Evolutionary conservation across 169 alveolate species (phyloP), one percentile per base, ranked within the genome.

Genomic region (Blepharisma undulans): DNA sequence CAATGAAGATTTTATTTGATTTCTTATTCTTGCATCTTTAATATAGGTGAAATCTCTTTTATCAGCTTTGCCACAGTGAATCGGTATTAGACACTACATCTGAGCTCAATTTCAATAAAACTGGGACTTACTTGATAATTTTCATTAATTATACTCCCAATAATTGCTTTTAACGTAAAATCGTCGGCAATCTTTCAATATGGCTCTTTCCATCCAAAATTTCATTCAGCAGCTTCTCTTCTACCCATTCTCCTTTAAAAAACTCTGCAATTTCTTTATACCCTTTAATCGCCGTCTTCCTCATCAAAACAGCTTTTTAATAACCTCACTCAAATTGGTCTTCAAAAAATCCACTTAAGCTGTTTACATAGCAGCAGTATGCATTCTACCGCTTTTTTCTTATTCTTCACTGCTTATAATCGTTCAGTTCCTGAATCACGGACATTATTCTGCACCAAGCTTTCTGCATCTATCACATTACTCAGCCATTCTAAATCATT

Each of bases 321-420:
- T 10, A 61, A 84, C 16, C 12, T 16, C 34, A 12, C 22, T 14
- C 19, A 84, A 84, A 19, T 84, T 14, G 21, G 33, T 84, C 12
- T 34, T 84, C 33, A 88, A 92, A 30, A 82, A 74, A 60, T 36
- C 66, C 34, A 92, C 88, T 91, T 93, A 33, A 97, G 95, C 76
- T 93, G 94, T 86, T 92, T 95, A 18, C 97, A 97, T 30, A 97
- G 91, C 79, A 94, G 82, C 16, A 97, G 97, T 91, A 96, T 92
- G 29, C 91, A 91, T 74, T 97, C 97, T 25, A 95, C 94, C 25
- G 96, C 94, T 87, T 96, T 89, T 33, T 92, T 92, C 96, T 95
- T 30, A 95, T 92, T 93, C 98, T 90, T 98, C 98, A 97, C 89
- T 96, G 93, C 90, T 96, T 96, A 92, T 96, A 98, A 71, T 93